Base-by-base conservation (phyloP, 106 monocot species). In the Platanthera guangdongensis region DNA sequence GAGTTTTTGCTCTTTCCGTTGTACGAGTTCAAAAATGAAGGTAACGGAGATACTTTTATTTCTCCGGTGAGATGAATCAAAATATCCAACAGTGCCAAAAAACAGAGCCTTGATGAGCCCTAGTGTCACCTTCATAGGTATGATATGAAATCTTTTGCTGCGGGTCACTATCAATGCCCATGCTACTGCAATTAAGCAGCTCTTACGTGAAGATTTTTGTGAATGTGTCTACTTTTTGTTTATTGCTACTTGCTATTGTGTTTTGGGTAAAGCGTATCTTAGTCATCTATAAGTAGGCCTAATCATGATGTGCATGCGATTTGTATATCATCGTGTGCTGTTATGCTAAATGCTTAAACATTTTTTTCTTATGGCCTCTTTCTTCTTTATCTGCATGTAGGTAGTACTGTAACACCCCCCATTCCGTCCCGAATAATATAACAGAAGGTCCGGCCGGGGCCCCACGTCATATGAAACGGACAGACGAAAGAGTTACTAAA, bases 131-230 rank as follows among this genome's bases (percentile, higher is more conserved):
- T 59, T 80, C 80, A 80, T 19, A 74, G 57, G 25, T 69, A 69
- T 10, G 53, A 28, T 68, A 25, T 7, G 16, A 55, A 68, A 39
- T 78, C 49, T 53, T 59, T 73, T 67, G 32, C 30, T 72, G 50
- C 76, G 2, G 52, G 19, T 79, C 78, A 48, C 59, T 73, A n/a
- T 79, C 72, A 53, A 52, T 59, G 79, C 79, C 79, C 45, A 48
- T 70, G 16, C 47, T 47, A 14, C 47, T 70, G 47, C 47, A 67
- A 12, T 25, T 22, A 67, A 67, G 30, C 3, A 30, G 25, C 67
- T 30, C 30, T 25, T 67, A 67, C 11, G 0, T 39, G 5, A 22
- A 30, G 67, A 30, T 32, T 65, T 65, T 67, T 4, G 25, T 67
- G 25, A 70, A 25, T 6, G 15, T 70, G 28, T 8, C 45, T 6